These are phyloP conservation scores for Amaranthus cruentus DNA, from an alignment of 148 eudicot genomes.

Conservation along the genomic window DNA sequence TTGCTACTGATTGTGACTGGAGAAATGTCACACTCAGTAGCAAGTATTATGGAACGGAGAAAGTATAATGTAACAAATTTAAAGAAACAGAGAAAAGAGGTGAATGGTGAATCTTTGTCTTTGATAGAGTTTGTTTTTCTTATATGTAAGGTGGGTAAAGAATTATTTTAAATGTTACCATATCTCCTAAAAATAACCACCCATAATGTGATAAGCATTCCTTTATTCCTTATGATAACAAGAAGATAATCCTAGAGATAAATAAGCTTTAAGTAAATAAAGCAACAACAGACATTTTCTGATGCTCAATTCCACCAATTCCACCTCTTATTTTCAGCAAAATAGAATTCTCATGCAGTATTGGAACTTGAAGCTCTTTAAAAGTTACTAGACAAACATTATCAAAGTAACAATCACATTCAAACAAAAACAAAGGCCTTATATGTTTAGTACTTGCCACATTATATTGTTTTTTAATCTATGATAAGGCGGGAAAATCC, in stretches of 20 bases:
- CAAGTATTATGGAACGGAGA: too few species aligned
- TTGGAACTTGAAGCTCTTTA: conserved; percentile 58
- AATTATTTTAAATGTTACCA: neutral
- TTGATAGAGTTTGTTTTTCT: conserved; percentile 5
- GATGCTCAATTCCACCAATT: conserved; percentile 21
- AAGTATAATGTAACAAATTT: too few species aligned
- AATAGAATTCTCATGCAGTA: conserved; percentile 23
- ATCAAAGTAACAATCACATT: conserved; percentile 19
- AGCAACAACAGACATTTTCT: conserved; percentile 22
- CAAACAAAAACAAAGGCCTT: neutral
- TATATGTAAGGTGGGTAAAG: neutral
- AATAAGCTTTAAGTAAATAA: neutral
- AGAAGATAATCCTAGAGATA: conserved; percentile 16
- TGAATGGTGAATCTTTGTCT: conserved; percentile 13
- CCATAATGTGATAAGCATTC: neutral
- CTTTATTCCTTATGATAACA: conserved; percentile 8
- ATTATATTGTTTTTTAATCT: neutral
- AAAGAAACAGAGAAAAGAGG: too few species aligned
- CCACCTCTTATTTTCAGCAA: conserved; percentile 11
- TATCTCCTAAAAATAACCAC: conserved; percentile 3
- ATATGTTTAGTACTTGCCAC: neutral
- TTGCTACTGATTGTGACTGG: too few species aligned
- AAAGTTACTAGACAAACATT: conserved; percentile 24
- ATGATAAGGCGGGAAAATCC: too few species aligned
- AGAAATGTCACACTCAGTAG: too few species aligned